Evolutionary conservation across 805 yeast species (phyloP), one percentile per base, ranked within the genome.

Genomic region (Sugiyamaella smithiae): DNA sequence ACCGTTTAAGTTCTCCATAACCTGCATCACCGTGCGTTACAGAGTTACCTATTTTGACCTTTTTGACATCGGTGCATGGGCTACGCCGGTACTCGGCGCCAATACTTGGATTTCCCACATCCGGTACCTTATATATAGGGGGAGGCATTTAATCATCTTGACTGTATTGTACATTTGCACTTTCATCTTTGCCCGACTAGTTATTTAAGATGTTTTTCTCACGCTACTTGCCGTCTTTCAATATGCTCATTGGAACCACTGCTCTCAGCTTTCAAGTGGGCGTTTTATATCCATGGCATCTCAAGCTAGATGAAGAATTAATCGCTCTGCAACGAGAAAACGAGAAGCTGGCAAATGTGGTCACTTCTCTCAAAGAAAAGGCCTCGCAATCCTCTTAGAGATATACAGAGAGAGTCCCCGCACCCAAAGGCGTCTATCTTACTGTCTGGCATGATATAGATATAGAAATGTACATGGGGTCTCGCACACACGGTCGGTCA

Each of bases 211-310:
- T 51, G 52, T 33, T 51, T 14, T 51, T 51, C 42, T 42, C 49
- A 38, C 35, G 49, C 24, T 48, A 43, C 36, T n/a, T 51, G 28
- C 54, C 54, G 11, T 51, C 54, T 14, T 36, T 51, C 24, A 51
- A 51, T 41, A 37, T 48, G 46, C 52, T 51, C n/a, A 51, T 51
- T n/a, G 54, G 54, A 9, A 49, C 51, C 23, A 51, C 54, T 3
- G 54, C 54, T 23, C 41, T 51, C 28, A 51, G 46, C 14, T 51
- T 51, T 31, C 54, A 51, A 29, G 49, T 51, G 16, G 33, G 31
- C 25, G 51, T 51, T 19, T 25, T 51, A 23, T 51, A 51, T 29
- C 54, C 54, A 2, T 51, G 54, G 54, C 54, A 51, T 24, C 14
- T 51, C 14, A 51, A 51, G 46, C 51, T 51, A 3, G 54, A 51